Evolutionary conservation across 345 rosid species (phyloP).

Genomic region (Euphorbia peplus): DNA sequence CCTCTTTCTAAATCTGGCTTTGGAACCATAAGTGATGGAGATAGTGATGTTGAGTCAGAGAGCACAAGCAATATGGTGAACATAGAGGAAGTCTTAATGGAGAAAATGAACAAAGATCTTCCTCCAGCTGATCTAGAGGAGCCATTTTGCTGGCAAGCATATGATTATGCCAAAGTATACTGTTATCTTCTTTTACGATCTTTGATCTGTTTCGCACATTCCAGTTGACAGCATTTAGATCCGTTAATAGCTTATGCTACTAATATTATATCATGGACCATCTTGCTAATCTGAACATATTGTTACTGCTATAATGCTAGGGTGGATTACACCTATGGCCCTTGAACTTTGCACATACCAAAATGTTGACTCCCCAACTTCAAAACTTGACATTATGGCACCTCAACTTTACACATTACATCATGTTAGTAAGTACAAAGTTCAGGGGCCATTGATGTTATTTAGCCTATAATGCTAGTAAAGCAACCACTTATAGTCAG

Average conservation of each 20-base stretch:
- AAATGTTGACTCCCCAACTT: too few relatives aligned
- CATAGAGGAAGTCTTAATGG: conserved; percentile 71
- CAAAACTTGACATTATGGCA: too few relatives aligned
- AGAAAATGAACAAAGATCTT: conserved; percentile 82
- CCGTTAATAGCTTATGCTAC: not conserved
- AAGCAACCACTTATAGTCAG: not conserved
- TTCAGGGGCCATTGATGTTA: too few relatives aligned
- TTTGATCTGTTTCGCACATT: conserved; percentile 11
- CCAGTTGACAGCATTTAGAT: conserved; percentile 1
- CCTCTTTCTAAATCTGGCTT: conserved; percentile 31
- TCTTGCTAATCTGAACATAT: not conserved
- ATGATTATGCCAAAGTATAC: conserved; percentile 80
- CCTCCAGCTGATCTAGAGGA: conserved; percentile 86
- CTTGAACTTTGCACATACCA: too few relatives aligned
- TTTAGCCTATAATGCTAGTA: not conserved
- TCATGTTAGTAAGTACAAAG: too few relatives aligned
- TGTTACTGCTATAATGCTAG: not conserved
- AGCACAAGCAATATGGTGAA: conserved; percentile 61
- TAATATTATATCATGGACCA: not conserved
- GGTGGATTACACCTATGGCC: too few relatives aligned
- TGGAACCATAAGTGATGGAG: conserved; percentile 56
- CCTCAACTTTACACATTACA: too few relatives aligned
- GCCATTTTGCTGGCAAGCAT: conserved; percentile 95
- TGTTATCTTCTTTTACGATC: conserved; percentile 1
- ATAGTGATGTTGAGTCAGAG: conserved; percentile 66